These are phyloP conservation scores for Ceriops decandra DNA, from an alignment of 345 rosid genomes.

Conservation along the genomic window DNA sequence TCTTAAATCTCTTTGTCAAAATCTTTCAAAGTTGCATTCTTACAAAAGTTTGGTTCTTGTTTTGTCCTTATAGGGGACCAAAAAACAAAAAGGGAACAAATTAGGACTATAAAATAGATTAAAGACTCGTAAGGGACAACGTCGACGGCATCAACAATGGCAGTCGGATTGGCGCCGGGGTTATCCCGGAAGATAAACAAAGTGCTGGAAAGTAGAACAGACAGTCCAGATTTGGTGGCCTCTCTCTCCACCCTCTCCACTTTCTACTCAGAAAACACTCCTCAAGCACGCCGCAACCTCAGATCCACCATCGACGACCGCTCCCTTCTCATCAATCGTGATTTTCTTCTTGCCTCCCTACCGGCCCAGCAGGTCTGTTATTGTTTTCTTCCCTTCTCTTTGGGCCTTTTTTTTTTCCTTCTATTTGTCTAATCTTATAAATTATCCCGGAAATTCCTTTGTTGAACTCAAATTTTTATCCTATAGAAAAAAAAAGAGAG, in stretches of 20 bases:
- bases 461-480: not conserved
- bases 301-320: slow-evolving; percentile 98
- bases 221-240: slow-evolving; percentile 72
- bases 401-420: not conserved
- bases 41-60: no score
- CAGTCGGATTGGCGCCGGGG: slow-evolving; percentile 88
- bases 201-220: slow-evolving; percentile 86
- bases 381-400: not conserved
- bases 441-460: no score
- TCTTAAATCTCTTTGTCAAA: no score
- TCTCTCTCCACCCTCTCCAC: slow-evolving; percentile 82
- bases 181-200: slow-evolving; percentile 89
- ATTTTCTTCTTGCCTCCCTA: slow-evolving; percentile 71
- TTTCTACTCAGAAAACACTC: slow-evolving; percentile 78
- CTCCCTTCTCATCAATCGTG: slow-evolving; percentile 71
- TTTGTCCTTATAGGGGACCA: no score
- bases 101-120: no score
- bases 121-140: no score
- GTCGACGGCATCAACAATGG: not conserved
- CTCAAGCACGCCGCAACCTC: slow-evolving; percentile 88
- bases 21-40: no score
- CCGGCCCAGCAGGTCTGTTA: slow-evolving; percentile 53
- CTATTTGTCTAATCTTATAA: not conserved
- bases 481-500: not conserved
- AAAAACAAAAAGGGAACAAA: no score